Conservation (phyloP, 257 asterid species). For the Ophiorrhiza pumila region DNA sequence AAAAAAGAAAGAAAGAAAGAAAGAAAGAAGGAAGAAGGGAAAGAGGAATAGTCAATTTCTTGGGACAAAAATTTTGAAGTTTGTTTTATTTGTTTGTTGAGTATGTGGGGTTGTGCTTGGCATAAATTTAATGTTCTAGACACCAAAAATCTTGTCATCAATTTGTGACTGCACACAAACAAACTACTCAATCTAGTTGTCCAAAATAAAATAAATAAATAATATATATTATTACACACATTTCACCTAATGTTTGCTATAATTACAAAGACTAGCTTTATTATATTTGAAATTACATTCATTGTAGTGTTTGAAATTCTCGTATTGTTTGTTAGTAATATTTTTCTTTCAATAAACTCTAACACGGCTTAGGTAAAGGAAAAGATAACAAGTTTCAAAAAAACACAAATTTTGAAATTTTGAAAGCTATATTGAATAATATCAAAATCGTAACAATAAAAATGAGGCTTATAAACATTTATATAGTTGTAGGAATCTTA, state of each 20-base stretch:
- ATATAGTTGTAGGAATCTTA: no score
- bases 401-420: no score
- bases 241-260: not conserved
- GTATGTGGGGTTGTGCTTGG: slow-evolving; percentile 14
- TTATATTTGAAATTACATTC: not conserved
- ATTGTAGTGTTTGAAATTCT: not conserved
- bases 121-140: not conserved
- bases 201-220: no score
- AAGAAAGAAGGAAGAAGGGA: not conserved
- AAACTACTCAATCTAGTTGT: no score
- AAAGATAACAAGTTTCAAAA: no score
- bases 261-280: not conserved
- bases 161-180: not conserved
- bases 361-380: no score
- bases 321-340: no score
- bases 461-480: no score
- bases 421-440: no score
- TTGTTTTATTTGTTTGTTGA: slow-evolving; percentile 4
- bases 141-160: not conserved
- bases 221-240: no score
- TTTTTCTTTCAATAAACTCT: no score
- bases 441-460: no score
- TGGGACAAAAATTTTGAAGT: not conserved
- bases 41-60: not conserved
- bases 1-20: not conserved